These are phyloP conservation scores for Aspergillus ostianus DNA, from an alignment of 495 filamentous ascomycete genomes.

Conservation along the genomic window DNA sequence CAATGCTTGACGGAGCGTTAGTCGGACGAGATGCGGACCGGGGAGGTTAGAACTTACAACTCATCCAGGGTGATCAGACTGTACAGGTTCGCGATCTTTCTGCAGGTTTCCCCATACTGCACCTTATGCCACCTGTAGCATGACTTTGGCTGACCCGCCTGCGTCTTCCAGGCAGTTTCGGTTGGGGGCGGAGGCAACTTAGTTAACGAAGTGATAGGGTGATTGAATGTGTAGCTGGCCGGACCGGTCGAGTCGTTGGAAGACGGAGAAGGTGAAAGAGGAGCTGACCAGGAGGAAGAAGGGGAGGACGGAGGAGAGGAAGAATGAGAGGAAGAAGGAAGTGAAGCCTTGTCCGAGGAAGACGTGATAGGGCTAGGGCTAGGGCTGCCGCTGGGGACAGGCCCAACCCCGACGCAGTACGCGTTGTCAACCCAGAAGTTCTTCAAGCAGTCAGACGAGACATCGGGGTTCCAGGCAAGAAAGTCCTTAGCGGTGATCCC, in stretches of 20 bases:
- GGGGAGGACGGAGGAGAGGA: neutral
- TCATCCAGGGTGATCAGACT: conserved; percentile 9
- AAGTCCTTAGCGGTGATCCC: conserved; percentile 20
- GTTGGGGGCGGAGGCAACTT: conserved; percentile 1
- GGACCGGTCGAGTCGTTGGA: neutral
- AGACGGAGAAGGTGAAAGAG: neutral
- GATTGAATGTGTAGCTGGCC: conserved; percentile 8
- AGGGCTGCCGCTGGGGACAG: neutral
- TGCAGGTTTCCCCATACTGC: conserved; percentile 20
- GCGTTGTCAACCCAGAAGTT: conserved; percentile 14
- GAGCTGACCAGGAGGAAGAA: neutral
- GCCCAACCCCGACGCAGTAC: conserved; percentile 19
- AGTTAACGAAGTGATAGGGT: conserved; percentile 12
- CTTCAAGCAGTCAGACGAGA: conserved; percentile 17
- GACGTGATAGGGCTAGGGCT: neutral
- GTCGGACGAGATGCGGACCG: neutral
- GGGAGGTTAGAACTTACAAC: conserved; percentile 7
- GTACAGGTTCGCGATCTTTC: conserved; percentile 14
- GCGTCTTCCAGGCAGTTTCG: conserved; percentile 18
- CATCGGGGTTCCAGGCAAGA: conserved; percentile 24
- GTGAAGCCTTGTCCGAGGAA: neutral
- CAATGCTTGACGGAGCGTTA: conserved; percentile 5
- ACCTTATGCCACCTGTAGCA: conserved; percentile 25
- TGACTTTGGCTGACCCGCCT: conserved; percentile 15
- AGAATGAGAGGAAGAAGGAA: neutral